phyloP scores from a whole-genome alignment of 768 basidiomycete genomes.

The Cubamyces sp. region DNA sequence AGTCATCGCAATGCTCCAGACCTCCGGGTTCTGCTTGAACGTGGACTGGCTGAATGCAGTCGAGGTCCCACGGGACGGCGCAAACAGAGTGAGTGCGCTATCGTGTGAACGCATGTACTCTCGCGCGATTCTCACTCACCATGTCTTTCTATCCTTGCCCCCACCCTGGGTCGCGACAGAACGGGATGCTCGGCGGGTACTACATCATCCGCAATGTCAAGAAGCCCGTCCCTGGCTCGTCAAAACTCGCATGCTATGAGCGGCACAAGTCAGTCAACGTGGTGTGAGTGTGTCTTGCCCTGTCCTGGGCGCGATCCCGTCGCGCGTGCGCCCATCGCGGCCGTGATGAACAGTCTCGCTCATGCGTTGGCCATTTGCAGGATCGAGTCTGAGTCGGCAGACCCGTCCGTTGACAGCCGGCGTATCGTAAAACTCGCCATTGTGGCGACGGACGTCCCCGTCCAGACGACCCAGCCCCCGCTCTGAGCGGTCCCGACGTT shows the following conservation, averaged over 20 bases:
- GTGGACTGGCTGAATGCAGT: slow-evolving; percentile 54
- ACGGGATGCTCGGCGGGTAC: slow-evolving; percentile 52
- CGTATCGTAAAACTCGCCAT: slow-evolving; percentile 52
- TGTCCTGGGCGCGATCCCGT: not conserved
- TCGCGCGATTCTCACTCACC: slow-evolving; percentile 4
- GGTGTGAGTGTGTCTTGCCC: slow-evolving; percentile 40
- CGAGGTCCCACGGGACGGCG: slow-evolving; percentile 46
- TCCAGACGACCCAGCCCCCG: slow-evolving; percentile 15
- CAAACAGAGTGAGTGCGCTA: slow-evolving; percentile 45
- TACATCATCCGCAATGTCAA: slow-evolving; percentile 56
- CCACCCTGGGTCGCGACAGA: slow-evolving; percentile 34
- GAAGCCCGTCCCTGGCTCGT: slow-evolving; percentile 40
- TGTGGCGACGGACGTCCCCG: slow-evolving; percentile 49
- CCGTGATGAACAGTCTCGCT: not conserved
- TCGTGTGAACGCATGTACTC: slow-evolving; percentile 5
- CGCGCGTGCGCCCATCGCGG: not conserved
- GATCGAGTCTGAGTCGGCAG: slow-evolving; percentile 46
- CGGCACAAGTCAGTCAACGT: slow-evolving; percentile 57
- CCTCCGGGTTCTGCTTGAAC: slow-evolving; percentile 43
- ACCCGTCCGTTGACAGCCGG: slow-evolving; percentile 46
- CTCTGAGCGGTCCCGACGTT: slow-evolving; percentile 4
- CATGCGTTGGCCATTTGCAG: slow-evolving; percentile 30
- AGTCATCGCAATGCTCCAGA: slow-evolving; percentile 47
- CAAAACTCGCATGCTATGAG: slow-evolving; percentile 42
- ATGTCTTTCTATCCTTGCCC: slow-evolving; percentile 12